Evolutionary conservation across 306 rosid species (phyloP), one percentile per base, ranked within the genome.

Genomic region (Pachyrhizus erosus): DNA sequence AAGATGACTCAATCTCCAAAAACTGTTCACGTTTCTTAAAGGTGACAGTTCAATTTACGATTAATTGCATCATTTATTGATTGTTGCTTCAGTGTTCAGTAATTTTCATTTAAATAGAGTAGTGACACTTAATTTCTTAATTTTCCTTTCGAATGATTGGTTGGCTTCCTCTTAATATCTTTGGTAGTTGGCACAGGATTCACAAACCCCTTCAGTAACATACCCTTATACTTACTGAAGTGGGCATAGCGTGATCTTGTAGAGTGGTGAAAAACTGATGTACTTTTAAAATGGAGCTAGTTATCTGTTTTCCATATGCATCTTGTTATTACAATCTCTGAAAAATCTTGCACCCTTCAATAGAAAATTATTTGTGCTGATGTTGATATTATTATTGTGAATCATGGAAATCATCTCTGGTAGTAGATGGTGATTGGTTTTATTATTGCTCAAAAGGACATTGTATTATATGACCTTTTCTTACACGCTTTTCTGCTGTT

Each of bases 11-110:
- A 49, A 73, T 89, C 39, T 42, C 90, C 39, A 96, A 96, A 90
- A 90, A 89, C 64, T 96, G 99, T 86, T 67, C 96, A 52, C 89
- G 91, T 65, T 72, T 76, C 73, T 72, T 96, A 70, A 93, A 96
- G 97, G 98, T 96, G 80, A 83, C 20, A 48, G 14, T 64, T 78
- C 61, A 64, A 48, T 54, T 82, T 58, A 73, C n/a, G 9, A 17
- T 27, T 45, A 12, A 52, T 57, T 37, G 70, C 74, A 76, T 80
- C 40, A 15, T 62, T 69, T 40, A 58, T 75, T 81, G 82, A 58
- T 58, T 83, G 72, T 79, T 24, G 11, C 64, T 79, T 71, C 54
- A 27, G 70, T 66, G 24, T 87, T 72, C 58, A 27, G 76, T 73
- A 23, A 34, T 54, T 6, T 43, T 48, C 51, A 17, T 40, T 66